Conservation (phyloP, 2,329 filamentous ascomycete species). For the Cladophialophora bantiana region DNA sequence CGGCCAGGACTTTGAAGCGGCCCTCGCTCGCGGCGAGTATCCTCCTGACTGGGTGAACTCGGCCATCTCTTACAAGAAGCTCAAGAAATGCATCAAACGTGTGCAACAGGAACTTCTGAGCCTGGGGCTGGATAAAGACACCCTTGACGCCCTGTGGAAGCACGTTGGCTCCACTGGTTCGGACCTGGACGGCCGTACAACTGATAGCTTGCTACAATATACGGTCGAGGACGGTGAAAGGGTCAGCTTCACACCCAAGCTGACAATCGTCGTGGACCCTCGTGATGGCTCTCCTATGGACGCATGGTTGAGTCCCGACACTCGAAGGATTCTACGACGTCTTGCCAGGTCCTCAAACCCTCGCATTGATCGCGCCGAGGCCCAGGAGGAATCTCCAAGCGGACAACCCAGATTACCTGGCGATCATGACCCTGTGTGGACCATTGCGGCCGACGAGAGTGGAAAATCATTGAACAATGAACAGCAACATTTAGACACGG, state of each 20-base stretch:
- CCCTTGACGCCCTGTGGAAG: slow-evolving; percentile 69
- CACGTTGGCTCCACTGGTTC: slow-evolving; percentile 52
- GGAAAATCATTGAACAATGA: slow-evolving; percentile 13
- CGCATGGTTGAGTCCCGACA: slow-evolving; percentile 70
- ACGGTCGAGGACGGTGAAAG: slow-evolving; percentile 56
- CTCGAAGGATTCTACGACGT: slow-evolving; percentile 68
- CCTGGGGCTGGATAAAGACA: slow-evolving; percentile 75
- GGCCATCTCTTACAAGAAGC: slow-evolving; percentile 81
- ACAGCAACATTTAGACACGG: slow-evolving; percentile 47
- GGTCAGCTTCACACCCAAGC: slow-evolving; percentile 66
- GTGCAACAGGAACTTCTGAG: slow-evolving; percentile 73
- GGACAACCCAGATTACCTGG: not conserved
- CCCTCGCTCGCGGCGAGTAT: slow-evolving; percentile 74
- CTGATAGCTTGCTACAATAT: slow-evolving; percentile 58
- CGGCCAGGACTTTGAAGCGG: slow-evolving; percentile 76
- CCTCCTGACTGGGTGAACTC: slow-evolving; percentile 74
- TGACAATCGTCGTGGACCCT: slow-evolving; percentile 73
- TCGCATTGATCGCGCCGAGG: not conserved
- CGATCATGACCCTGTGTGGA: not conserved
- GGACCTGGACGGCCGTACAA: slow-evolving; percentile 39
- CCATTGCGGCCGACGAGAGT: not conserved
- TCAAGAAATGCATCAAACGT: slow-evolving; percentile 89
- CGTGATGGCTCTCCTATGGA: slow-evolving; percentile 72
- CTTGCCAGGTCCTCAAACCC: slow-evolving; percentile 55
- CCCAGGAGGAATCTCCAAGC: slow-evolving; percentile 10